Percentiles rank a stretch among this genome's conserved stretches.
These are phyloP conservation scores for Picea glauca DNA, from an alignment of 75 land plant genomes.

Conservation along the genomic window DNA sequence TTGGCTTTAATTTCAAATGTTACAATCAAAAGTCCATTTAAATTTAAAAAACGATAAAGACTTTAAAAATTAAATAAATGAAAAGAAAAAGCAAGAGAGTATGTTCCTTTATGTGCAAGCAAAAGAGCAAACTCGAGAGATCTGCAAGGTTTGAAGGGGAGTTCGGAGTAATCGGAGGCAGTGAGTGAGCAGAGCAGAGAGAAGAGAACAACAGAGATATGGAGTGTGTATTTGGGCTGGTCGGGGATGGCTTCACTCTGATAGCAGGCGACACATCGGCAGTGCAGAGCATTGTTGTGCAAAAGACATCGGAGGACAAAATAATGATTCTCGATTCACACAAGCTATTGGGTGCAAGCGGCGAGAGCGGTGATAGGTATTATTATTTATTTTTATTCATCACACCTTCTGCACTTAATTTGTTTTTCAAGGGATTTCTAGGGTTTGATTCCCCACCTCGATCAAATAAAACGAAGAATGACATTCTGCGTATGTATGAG, in stretches of 20 bases:
- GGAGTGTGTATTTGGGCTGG: conserved; percentile 43
- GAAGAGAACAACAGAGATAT: background rate
- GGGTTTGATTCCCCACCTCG: background rate
- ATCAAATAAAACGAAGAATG: background rate
- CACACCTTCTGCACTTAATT: too few species aligned
- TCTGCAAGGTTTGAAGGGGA: too few species aligned
- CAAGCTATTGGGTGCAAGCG: conserved; percentile 85
- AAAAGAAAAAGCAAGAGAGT: too few species aligned
- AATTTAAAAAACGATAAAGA: too few species aligned
- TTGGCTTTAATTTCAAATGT: too few species aligned
- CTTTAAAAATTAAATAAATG: too few species aligned
- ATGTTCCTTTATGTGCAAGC: too few species aligned
- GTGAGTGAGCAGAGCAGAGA: background rate
- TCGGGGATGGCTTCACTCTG: conserved; percentile 31
- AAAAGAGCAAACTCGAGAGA: too few species aligned
- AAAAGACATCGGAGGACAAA: conserved; percentile 50
- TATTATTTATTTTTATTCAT: too few species aligned
- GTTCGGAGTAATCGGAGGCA: too few species aligned
- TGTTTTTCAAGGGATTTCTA: background rate
- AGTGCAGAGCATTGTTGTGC: conserved; percentile 45
- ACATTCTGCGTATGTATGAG: background rate
- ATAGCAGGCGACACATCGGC: conserved; percentile 30
- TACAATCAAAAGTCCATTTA: too few species aligned
- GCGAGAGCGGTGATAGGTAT: conserved; percentile 81
- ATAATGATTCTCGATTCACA: conserved; percentile 92